These are phyloP conservation scores for Pseudogymnoascus destructans DNA, from an alignment of 2,329 filamentous ascomycete species.

Conservation along the genomic window DNA sequence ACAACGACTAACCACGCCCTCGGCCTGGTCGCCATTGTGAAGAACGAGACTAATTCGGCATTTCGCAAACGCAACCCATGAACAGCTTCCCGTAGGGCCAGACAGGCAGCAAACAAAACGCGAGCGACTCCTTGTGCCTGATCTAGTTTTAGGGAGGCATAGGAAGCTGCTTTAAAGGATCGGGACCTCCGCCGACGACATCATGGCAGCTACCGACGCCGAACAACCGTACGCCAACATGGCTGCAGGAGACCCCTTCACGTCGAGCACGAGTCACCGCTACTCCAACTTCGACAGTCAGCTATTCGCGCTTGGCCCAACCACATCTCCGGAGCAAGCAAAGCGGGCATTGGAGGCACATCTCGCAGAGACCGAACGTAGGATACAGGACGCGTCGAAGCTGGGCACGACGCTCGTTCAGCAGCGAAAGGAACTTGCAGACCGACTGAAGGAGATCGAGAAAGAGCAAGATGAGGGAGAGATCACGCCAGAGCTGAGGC, in stretches of 20 bases:
- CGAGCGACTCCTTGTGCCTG: background rate
- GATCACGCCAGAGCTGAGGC: conserved; percentile 68
- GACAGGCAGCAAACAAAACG: conserved; percentile 1
- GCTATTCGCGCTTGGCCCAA: conserved; percentile 63
- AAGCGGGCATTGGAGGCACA: conserved; percentile 84
- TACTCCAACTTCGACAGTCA: conserved; percentile 76
- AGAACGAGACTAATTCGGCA: background rate
- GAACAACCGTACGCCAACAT: conserved; percentile 5
- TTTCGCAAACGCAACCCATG: background rate
- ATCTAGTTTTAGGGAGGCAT: background rate
- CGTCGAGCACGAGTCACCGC: conserved; percentile 37
- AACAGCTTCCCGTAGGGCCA: conserved; percentile 6
- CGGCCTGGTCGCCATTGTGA: background rate
- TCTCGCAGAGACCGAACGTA: conserved; percentile 79
- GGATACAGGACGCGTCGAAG: conserved; percentile 81
- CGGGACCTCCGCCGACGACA: background rate
- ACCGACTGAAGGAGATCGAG: conserved; percentile 75
- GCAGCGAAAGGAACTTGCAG: conserved; percentile 71
- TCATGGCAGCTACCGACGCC: conserved; percentile 3
- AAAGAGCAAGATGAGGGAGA: conserved; percentile 62
- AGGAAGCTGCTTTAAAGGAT: background rate
- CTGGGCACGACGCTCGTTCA: conserved; percentile 77
- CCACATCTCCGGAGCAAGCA: conserved; percentile 69
- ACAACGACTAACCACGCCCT: background rate
- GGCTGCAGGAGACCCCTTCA: conserved; percentile 7